Percentiles rank a stretch among this genome's conserved stretches.
Evolutionary conservation across 2,329 filamentous ascomycete species (phyloP).

Genomic region (Colletotrichum falcatum): DNA sequence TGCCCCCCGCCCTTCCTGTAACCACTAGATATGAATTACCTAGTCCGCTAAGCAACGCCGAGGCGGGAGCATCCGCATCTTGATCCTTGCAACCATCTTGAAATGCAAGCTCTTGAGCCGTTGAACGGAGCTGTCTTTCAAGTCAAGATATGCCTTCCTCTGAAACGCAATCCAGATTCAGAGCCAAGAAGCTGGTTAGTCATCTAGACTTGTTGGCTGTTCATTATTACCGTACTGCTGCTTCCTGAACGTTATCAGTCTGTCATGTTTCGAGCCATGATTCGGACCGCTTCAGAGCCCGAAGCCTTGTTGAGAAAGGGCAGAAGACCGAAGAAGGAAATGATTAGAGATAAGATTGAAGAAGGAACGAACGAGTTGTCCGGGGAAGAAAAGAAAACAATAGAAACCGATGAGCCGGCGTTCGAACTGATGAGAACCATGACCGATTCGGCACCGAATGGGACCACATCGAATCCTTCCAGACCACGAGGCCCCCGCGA

Average conservation of each 20-base stretch:
- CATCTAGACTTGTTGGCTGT: neutral
- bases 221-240: no score
- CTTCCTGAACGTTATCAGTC: neutral
- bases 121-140: neutral
- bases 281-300: neutral
- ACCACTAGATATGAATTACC: neutral
- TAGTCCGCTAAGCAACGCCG: neutral
- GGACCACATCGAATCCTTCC: neutral
- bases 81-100: neutral
- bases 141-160: neutral
- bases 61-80: neutral
- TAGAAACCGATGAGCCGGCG: neutral
- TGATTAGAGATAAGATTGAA: no score
- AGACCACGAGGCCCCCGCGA: neutral
- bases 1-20: neutral
- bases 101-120: neutral
- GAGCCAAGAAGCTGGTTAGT: neutral
- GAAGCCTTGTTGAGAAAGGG: neutral
- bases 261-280: neutral
- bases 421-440: neutral
- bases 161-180: neutral
- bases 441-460: conserved; percentile 12
- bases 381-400: neutral
- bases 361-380: neutral
- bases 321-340: neutral